Evolutionary conservation across 2,329 filamentous ascomycete genomes (phyloP).

Genomic region (Talaromyces pinophilus): DNA sequence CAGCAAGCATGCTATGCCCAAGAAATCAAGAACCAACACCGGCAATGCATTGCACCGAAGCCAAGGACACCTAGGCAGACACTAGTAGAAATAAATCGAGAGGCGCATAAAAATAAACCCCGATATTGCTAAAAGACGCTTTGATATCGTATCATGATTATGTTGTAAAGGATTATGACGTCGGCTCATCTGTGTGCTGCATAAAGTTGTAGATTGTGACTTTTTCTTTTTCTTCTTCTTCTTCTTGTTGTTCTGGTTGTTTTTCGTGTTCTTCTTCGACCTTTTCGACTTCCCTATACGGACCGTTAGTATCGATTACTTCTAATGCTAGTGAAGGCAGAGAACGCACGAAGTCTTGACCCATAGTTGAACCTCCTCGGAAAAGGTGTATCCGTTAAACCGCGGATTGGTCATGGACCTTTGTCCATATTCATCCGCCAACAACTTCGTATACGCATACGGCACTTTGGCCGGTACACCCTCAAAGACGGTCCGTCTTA

Average conservation of each 20-base stretch:
- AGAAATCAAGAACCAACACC: slow-evolving; percentile 10
- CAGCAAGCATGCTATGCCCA: slow-evolving; percentile 4
- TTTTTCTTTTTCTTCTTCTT: background rate
- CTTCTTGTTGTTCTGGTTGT: background rate
- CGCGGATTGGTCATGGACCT: slow-evolving; percentile 50
- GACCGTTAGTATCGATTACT: background rate
- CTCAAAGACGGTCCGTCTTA: slow-evolving; percentile 58
- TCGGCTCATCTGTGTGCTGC: background rate
- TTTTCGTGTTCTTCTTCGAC: background rate
- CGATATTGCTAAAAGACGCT: background rate
- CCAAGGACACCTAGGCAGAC: background rate
- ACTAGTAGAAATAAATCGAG: background rate
- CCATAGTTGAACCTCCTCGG: slow-evolving; percentile 5
- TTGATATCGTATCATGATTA: background rate
- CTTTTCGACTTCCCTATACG: background rate
- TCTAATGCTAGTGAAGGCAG: background rate
- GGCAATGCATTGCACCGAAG: slow-evolving; percentile 9
- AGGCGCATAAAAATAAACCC: background rate
- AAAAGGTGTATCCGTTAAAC: slow-evolving; percentile 42
- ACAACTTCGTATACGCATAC: slow-evolving; percentile 56
- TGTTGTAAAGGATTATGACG: background rate
- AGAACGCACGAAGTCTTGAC: background rate
- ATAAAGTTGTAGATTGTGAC: background rate
- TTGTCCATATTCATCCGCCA: slow-evolving; percentile 58
- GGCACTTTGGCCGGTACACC: slow-evolving; percentile 56